A percentile compares a stretch with the other conserved stretches of the same genome.
Evolutionary conservation across 2,329 filamentous ascomycete genomes (phyloP).

Genomic region (Scytalidium lignicola): DNA sequence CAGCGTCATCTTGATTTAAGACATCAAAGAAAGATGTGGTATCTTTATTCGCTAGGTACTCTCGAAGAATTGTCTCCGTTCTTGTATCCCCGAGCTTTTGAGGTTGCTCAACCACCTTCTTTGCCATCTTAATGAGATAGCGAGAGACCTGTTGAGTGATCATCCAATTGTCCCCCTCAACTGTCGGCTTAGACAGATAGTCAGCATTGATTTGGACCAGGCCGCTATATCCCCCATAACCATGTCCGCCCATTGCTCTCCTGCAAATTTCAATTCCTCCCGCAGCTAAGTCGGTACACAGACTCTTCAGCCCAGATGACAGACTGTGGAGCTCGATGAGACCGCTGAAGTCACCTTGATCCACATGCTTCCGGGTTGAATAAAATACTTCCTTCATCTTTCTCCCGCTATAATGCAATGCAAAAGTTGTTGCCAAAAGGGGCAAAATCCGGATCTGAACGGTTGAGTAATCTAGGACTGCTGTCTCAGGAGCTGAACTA

Average conservation of each 20-base stretch:
- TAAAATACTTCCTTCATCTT: conserved; percentile 46
- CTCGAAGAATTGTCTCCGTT: conserved; percentile 36
- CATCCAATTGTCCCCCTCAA: conserved; percentile 54
- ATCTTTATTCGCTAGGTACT: conserved; percentile 14
- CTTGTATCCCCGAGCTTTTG: conserved; percentile 29
- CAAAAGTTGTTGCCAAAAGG: conserved; percentile 47
- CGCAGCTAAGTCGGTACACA: conserved; percentile 48
- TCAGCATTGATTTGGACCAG: conserved; percentile 47
- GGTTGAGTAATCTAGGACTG: conserved; percentile 48
- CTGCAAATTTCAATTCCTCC: conserved; percentile 50
- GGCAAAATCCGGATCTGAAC: conserved; percentile 49
- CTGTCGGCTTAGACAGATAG: conserved; percentile 47
- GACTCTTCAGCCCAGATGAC: conserved; percentile 46
- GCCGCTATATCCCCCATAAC: conserved; percentile 46
- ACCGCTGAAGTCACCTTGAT: conserved; percentile 42
- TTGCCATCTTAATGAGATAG: conserved; percentile 39
- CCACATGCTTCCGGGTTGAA: conserved; percentile 38
- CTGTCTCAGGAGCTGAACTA: conserved; percentile 32
- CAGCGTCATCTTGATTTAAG: conserved; percentile 29
- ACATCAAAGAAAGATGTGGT: conserved; percentile 13
- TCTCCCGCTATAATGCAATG: conserved; percentile 33
- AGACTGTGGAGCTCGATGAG: conserved; percentile 47
- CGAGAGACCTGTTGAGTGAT: conserved; percentile 48
- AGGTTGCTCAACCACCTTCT: conserved; percentile 38
- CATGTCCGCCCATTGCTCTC: conserved; percentile 48